Evolutionary conservation across 164 flowering plant genomes (phyloP).

Genomic region (Chimonanthus salicifolius): DNA sequence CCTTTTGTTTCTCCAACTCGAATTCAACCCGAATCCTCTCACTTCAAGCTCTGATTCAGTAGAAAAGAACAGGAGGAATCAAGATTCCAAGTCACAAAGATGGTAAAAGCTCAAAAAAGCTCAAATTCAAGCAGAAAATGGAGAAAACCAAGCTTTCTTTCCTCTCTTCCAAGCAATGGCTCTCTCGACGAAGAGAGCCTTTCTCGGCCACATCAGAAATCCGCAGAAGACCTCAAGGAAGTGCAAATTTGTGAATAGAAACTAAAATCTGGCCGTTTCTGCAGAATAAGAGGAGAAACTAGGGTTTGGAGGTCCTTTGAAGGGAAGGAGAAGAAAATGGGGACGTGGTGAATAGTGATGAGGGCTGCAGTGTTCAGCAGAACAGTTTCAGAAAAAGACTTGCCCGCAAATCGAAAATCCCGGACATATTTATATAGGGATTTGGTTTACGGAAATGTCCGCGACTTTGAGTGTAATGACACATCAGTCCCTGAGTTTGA

Average conservation of each 20-base stretch:
- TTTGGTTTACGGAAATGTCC: conserved; percentile 26
- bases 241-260: neutral
- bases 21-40: neutral
- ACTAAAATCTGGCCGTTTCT: neutral
- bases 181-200: neutral
- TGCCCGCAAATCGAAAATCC: conserved; percentile 36
- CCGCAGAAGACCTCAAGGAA: neutral
- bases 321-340: neutral
- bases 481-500: neutral
- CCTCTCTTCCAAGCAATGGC: neutral
- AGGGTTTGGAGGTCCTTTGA: neutral
- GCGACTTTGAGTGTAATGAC: neutral
- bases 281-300: neutral
- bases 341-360: conserved; percentile 1
- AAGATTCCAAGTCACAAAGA: no score
- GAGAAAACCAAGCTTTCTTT: neutral
- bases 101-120: neutral
- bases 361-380: neutral
- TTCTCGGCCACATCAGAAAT: neutral
- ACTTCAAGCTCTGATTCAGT: neutral
- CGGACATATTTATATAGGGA: conserved; percentile 8
- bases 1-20: neutral
- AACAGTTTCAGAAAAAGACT: conserved; percentile 11
- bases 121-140: neutral
- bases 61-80: neutral